These are phyloP conservation scores for Torulaspora franciscae DNA, from an alignment of 805 yeast genomes.

Conservation along the genomic window DNA sequence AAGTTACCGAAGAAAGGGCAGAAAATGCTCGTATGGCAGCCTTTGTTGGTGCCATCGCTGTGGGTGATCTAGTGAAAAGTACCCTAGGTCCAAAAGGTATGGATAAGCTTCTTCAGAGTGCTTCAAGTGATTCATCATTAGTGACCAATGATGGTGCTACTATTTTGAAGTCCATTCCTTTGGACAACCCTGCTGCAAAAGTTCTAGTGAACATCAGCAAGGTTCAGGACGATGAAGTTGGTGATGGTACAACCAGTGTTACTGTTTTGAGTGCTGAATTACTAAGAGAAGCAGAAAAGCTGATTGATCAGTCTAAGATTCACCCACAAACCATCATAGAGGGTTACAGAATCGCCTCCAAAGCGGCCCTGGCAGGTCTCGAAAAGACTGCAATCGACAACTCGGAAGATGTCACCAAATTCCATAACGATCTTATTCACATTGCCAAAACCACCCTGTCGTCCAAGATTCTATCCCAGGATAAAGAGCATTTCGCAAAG, in stretches of 20 bases:
- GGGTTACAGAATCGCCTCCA: conserved; percentile 86
- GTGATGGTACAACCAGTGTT: conserved; percentile 97
- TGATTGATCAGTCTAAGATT: conserved; percentile 77
- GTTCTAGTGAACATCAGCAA: conserved; percentile 90
- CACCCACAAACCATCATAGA: conserved; percentile 98
- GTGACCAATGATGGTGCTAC: conserved; percentile 99
- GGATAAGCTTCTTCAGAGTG: conserved; percentile 91
- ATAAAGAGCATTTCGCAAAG: conserved; percentile 80
- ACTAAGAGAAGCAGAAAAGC: conserved; percentile 87
- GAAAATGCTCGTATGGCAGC: conserved; percentile 97
- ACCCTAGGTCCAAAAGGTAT: conserved; percentile 98
- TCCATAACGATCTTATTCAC: conserved; percentile 71
- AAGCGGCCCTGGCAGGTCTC: conserved; percentile 79
- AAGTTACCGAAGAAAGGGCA: conserved; percentile 95
- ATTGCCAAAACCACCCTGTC: conserved; percentile 93
- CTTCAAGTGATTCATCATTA: conserved; percentile 68
- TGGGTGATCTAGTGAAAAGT: conserved; percentile 91
- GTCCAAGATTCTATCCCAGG: conserved; percentile 91
- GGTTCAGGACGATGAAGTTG: conserved; percentile 97
- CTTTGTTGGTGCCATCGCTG: conserved; percentile 98
- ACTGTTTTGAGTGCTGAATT: conserved; percentile 88
- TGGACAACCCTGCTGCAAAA: conserved; percentile 96
- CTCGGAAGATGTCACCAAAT: conserved; percentile 50
- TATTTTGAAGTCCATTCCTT: conserved; percentile 84
- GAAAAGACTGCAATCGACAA: conserved; percentile 73